phyloP scores from a whole-genome alignment of 2,329 filamentous ascomycete genomes.

The Aspergillus transmontanensis region DNA sequence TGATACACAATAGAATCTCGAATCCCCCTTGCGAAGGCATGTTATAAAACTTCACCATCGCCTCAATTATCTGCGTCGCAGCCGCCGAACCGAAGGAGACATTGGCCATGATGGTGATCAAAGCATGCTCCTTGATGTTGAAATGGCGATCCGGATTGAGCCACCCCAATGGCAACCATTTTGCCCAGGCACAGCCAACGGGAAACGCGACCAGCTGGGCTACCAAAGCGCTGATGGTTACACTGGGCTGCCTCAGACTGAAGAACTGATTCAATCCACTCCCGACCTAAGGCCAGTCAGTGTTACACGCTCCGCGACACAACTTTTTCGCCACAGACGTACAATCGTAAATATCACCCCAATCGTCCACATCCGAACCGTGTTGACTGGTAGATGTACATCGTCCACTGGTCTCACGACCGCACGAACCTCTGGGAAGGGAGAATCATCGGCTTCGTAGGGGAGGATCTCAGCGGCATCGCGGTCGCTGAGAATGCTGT shows the following conservation, averaged over 20 bases:
- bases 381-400: conserved; percentile 34
- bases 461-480: conserved; percentile 37
- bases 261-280: conserved; percentile 44
- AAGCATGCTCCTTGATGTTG: conserved; percentile 45
- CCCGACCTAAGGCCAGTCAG: conserved; percentile 30
- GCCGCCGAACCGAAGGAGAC: conserved; percentile 50
- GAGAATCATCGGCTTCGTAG: conserved; percentile 42
- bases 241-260: conserved; percentile 41
- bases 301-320: background rate
- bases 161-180: conserved; percentile 41
- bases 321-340: conserved; percentile 12
- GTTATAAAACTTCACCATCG: conserved; percentile 54
- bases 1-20: conserved; percentile 62
- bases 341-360: conserved; percentile 42
- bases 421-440: conserved; percentile 42
- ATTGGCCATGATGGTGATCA: conserved; percentile 51
- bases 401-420: conserved; percentile 39
- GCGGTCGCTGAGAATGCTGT: conserved; percentile 31
- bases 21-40: conserved; percentile 62
- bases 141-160: conserved; percentile 47
- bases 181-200: conserved; percentile 43
- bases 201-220: conserved; percentile 51
- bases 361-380: conserved; percentile 42
- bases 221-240: conserved; percentile 42
- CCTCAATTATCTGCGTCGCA: conserved; percentile 42